Evolutionary conservation across 202 grass and related monocot genomes (phyloP).

Genomic region (Schoenoplectus tabernaemontani): DNA sequence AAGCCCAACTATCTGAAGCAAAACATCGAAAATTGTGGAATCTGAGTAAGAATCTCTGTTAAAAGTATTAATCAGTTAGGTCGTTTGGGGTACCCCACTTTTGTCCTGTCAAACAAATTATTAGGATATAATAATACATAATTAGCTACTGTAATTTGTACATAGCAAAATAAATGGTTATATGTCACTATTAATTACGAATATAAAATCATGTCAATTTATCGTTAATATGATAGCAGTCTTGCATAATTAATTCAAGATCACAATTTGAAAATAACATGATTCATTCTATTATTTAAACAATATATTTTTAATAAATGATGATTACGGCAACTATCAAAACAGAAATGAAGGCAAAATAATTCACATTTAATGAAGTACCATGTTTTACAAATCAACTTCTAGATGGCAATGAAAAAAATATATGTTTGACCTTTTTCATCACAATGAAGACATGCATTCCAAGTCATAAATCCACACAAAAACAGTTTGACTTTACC

Average conservation of each 20-base stretch:
- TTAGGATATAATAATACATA: not conserved
- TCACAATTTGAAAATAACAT: not conserved
- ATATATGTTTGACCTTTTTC: not conserved
- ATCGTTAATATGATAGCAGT: not conserved
- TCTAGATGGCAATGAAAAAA: not conserved
- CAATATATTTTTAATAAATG: not conserved
- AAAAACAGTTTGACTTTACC: not conserved
- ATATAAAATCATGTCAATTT: not conserved
- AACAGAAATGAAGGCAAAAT: not conserved
- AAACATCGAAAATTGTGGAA: not conserved
- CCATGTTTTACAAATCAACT: not conserved
- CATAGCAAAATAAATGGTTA: not conserved
- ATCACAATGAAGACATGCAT: not conserved
- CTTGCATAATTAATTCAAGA: not conserved
- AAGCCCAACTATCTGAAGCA: not conserved
- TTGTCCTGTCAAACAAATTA: not conserved
- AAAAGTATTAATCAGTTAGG: not conserved
- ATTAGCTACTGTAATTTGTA: not conserved
- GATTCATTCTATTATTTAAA: not conserved
- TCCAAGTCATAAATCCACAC: not conserved
- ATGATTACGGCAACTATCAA: not conserved
- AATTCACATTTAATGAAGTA: not conserved
- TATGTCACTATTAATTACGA: not conserved
- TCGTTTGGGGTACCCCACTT: not conserved
- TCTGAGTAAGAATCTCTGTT: not conserved